Evolutionary conservation across 192 early-diverging fungal genomes (phyloP).

Genomic region (Gigaspora rosea): DNA sequence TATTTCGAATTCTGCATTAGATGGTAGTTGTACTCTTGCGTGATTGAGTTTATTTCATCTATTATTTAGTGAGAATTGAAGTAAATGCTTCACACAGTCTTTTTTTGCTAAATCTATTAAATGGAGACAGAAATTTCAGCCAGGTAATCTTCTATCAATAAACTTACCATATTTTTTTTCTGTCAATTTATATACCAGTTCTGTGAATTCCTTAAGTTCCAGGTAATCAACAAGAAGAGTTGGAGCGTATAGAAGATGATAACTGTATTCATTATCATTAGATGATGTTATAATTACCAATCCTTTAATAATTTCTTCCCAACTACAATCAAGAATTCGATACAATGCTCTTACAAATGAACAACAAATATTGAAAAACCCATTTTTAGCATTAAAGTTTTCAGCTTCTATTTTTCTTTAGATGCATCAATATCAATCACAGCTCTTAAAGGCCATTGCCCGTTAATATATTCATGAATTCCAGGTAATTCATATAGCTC

Average conservation of each 20-base stretch:
- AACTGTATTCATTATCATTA: neutral
- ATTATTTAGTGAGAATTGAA: neutral
- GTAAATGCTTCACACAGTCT: neutral
- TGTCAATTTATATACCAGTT: constrained; percentile 4
- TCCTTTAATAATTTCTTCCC: neutral
- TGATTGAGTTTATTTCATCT: too few species aligned
- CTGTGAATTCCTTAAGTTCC: constrained; percentile 15
- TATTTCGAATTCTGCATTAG: too few species aligned
- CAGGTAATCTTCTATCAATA: constrained; percentile 6
- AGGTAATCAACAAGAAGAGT: constrained; percentile 1
- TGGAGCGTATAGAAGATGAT: constrained; percentile 3
- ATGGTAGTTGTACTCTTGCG: too few species aligned
- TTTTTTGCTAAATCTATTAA: neutral
- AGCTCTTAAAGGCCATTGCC: neutral
- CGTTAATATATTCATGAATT: neutral
- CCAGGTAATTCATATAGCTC: too few species aligned
- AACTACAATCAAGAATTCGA: constrained; percentile 19
- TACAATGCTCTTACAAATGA: constrained; percentile 12
- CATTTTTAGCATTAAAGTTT: neutral
- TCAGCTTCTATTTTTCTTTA: neutral
- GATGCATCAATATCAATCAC: constrained; percentile 10
- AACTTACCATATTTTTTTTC: constrained; percentile 8
- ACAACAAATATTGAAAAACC: neutral
- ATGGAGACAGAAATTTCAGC: neutral
- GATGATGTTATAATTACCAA: neutral